A percentile compares a stretch with the other conserved stretches of the same genome.
Evolutionary conservation across 768 basidiomycete genomes (phyloP).

Genomic region (Epithele typhae): DNA sequence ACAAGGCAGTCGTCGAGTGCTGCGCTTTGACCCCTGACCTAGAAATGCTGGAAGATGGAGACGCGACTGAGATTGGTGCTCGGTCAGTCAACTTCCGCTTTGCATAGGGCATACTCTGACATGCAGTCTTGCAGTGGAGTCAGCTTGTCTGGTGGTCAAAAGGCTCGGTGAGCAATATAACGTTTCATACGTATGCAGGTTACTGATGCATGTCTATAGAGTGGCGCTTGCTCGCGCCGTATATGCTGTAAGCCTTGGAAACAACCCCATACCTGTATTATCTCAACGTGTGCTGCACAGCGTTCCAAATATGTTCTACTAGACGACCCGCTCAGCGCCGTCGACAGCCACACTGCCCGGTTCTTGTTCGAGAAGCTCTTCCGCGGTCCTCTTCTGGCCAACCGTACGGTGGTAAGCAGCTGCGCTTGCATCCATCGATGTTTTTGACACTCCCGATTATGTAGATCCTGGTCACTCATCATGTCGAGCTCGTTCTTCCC

Average conservation of each 20-base stretch:
- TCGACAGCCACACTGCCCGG: slow-evolving; percentile 68
- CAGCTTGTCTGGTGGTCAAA: slow-evolving; percentile 78
- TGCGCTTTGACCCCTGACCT: slow-evolving; percentile 84
- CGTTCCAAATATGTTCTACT: slow-evolving; percentile 47
- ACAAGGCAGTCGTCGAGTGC: slow-evolving; percentile 71
- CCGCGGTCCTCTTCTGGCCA: slow-evolving; percentile 57
- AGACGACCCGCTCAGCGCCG: slow-evolving; percentile 80
- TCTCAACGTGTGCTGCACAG: too few species aligned
- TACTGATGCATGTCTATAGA: slow-evolving; percentile 29
- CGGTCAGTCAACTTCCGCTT: slow-evolving; percentile 31
- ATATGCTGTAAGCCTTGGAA: too few species aligned
- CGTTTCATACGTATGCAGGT: too few species aligned
- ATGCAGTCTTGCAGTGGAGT: slow-evolving; percentile 45
- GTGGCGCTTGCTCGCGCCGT: slow-evolving; percentile 82
- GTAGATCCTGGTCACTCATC: slow-evolving; percentile 77
- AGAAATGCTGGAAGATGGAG: slow-evolving; percentile 82
- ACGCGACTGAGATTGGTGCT: slow-evolving; percentile 78
- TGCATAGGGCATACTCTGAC: too few species aligned
- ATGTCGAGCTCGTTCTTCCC: slow-evolving; percentile 78
- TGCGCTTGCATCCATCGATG: too few species aligned
- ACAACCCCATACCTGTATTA: too few species aligned
- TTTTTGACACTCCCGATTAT: background rate
- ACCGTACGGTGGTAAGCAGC: slow-evolving; percentile 61
- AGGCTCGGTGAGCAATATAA: slow-evolving; percentile 48
- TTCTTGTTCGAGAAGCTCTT: slow-evolving; percentile 61